Evolutionary conservation across 106 monocot genomes (phyloP).

Genomic region (Dioscorea dumetorum): DNA sequence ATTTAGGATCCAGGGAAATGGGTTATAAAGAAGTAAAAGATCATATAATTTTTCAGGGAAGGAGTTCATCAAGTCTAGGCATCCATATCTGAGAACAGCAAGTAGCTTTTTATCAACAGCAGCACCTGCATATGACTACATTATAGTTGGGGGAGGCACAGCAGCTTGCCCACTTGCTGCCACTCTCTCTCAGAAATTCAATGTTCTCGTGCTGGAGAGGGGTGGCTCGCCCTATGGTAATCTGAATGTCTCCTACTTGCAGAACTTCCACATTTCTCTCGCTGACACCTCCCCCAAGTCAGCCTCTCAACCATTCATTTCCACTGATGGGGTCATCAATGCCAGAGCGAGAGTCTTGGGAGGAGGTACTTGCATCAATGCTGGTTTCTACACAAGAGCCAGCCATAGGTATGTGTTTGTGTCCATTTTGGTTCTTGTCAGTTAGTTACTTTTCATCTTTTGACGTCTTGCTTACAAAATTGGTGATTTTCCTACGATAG

Average conservation of each 20-base stretch:
- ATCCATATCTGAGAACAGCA: conserved; percentile 10
- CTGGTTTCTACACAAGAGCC: conserved; percentile 38
- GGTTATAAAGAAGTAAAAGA: not conserved
- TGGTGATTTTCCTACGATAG: not conserved
- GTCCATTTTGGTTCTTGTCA: not conserved
- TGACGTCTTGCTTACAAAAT: not conserved
- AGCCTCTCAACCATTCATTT: conserved; percentile 30
- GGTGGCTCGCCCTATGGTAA: conserved; percentile 40
- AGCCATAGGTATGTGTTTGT: conserved; percentile 11
- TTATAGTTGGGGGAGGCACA: conserved; percentile 33
- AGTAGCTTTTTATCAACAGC: conserved; percentile 14
- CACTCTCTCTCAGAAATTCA: conserved; percentile 25
- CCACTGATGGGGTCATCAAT: conserved; percentile 42
- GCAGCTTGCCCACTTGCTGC: conserved; percentile 37
- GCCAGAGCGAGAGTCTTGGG: conserved; percentile 30
- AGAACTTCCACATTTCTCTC: conserved; percentile 30
- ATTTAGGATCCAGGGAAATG: not conserved
- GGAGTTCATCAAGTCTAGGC: not conserved
- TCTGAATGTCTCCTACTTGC: conserved; percentile 17
- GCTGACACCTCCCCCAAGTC: conserved; percentile 28
- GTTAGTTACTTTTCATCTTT: not conserved
- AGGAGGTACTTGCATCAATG: conserved; percentile 34
- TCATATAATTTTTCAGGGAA: conserved; percentile 1
- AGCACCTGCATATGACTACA: conserved; percentile 24
- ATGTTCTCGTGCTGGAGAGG: conserved; percentile 27